Evolutionary conservation across 1,284 basidiomycete genomes (phyloP), one percentile per base, ranked within the genome.

Genomic region (Abortiporus biennis): DNA sequence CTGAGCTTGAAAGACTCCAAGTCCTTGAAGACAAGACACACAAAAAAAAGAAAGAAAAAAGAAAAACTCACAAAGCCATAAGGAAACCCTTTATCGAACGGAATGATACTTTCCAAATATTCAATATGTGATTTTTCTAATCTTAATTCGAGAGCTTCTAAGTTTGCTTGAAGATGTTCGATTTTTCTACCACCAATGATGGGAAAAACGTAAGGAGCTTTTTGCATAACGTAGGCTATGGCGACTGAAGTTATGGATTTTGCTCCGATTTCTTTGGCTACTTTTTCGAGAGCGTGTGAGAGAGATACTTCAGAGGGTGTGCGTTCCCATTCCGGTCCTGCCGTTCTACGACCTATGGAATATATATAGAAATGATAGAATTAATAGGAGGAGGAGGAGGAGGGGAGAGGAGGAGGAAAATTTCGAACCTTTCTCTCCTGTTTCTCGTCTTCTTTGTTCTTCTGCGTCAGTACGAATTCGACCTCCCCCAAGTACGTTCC

Each of bases 101-200:
- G 57, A 3, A 61, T 4, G 9, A 66, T 49, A 12, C 54, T 57
- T 40, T 74, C 72, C 4, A 75, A 40, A 35, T 59, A 58, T 36
- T 56, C 46, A 43, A 76, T 66, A 6, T 74, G 73, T 24, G 65
- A 63, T 0, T 50, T 36, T 4, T 58, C 59, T 22, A 76, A 61
- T 1, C 52, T 43, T 31, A 77, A 62, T 5, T 62, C 55, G n/a
- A 77, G 63, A 0, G 68, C 69, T 32, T 71, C 61, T 25, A 74
- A 47, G 48, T 76, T 75, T 9, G 56, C 59, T 9, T 60, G 20
- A 0, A 77, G 52, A 15, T 76, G 69, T 36, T 71, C 66, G 36
- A 69, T 55, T 49, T 73, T 74, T 35, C 73, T 62, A 0, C 70
- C 71, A 1, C 74, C 72, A 15, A 73, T 47, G 52, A 73, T 43